Evolutionary conservation across 2,329 filamentous ascomycete genomes (phyloP), one percentile per base, ranked within the genome.

Genomic region (Neofusicoccum sp.): DNA sequence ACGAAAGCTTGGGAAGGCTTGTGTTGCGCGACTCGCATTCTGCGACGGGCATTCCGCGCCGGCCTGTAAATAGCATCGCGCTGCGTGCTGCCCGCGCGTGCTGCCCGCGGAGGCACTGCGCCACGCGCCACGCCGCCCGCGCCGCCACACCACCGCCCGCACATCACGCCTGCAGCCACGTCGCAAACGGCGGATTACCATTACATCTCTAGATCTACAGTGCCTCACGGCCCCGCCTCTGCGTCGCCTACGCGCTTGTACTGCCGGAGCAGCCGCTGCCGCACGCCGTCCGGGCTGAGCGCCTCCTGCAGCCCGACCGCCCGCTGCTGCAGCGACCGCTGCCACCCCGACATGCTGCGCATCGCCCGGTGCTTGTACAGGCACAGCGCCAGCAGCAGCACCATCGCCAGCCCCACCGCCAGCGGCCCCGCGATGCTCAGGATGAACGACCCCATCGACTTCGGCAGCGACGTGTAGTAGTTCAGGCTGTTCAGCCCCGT

Each of bases 291-390:
- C 16, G 59, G 41, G 9, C 41, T 44, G 11, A 61, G 49, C 41
- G 41, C 51, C 51, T 61, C 59, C 49, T 53, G 58, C 58, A 61
- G 16, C n/a, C 20, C 48, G 9, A 40, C 58, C 33, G 47, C 58
- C 38, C 33, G 30, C 48, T 61, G 58, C 58, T 56, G 51, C 59
- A 61, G 40, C 59, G 59, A 56, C 16, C 59, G 49, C 34, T 57
- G 49, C 59, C 49, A 56, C 16, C 59, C 51, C 14, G 49, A 56
- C 59, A 61, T 41, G 59, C 59, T 48, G 41, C 51, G 49, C 49
- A 56, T 56, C 26, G 59, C 59, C 51, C 59, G 59, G 33, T 57
- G 59, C 48, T 61, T 61, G 49, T 57, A 61, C 31, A 61, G 49
- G 26, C 59, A 61, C 28, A 61, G 41, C 3, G 49, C 41, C 14